Percentiles rank a stretch among this genome's conserved stretches.
Evolutionary conservation across 495 filamentous ascomycete genomes (phyloP).

Genomic region (Penicillium coffeae): DNA sequence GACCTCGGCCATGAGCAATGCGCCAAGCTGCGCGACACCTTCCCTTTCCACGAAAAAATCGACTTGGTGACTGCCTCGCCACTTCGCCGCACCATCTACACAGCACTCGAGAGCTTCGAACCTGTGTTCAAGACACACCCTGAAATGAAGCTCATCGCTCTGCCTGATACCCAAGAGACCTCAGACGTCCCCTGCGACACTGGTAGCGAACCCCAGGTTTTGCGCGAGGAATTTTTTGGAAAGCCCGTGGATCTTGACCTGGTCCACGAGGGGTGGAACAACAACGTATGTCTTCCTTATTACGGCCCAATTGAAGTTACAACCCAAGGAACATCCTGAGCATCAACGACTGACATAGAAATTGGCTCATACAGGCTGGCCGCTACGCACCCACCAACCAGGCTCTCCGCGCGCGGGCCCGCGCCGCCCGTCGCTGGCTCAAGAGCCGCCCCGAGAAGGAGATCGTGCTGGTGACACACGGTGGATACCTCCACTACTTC

Average conservation of each 20-base stretch:
- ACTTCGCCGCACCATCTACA: slow-evolving; percentile 78
- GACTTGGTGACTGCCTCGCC: slow-evolving; percentile 78
- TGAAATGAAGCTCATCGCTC: slow-evolving; percentile 56
- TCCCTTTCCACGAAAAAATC: slow-evolving; percentile 61
- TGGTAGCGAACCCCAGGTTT: slow-evolving; percentile 51
- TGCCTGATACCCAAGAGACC: slow-evolving; percentile 82
- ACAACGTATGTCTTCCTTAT: slow-evolving; percentile 47
- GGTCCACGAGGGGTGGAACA: slow-evolving; percentile 65
- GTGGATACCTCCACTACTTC: slow-evolving; percentile 70
- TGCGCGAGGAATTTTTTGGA: slow-evolving; percentile 62
- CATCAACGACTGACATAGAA: slow-evolving; percentile 1
- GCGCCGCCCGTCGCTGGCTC: slow-evolving; percentile 63
- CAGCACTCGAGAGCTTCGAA: slow-evolving; percentile 67
- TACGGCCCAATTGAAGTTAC: background rate
- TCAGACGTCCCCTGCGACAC: slow-evolving; percentile 75
- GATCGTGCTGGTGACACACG: slow-evolving; percentile 74
- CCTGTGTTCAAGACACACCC: slow-evolving; percentile 45
- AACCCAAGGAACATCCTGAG: too few species aligned
- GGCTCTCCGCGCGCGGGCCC: slow-evolving; percentile 61
- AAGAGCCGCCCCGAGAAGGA: slow-evolving; percentile 51
- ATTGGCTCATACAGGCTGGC: slow-evolving; percentile 20
- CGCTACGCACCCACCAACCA: slow-evolving; percentile 55
- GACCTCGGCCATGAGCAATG: slow-evolving; percentile 75
- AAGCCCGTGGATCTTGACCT: slow-evolving; percentile 59
- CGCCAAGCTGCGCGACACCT: slow-evolving; percentile 51